Conservation (phyloP, 768 basidiomycete genomes). For the Termitomyces sp. region DNA sequence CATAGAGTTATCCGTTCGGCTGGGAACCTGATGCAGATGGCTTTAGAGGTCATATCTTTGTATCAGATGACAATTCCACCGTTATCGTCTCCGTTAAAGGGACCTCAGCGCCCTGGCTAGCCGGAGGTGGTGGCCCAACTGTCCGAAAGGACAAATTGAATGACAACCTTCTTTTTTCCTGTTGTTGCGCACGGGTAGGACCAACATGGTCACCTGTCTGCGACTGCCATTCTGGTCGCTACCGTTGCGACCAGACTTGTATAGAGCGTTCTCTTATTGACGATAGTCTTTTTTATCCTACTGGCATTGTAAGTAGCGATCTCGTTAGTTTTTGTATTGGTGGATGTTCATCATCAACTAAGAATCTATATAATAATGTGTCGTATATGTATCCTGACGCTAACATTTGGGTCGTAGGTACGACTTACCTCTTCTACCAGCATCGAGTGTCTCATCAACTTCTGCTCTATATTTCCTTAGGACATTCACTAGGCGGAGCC, state of each 20-base stretch:
- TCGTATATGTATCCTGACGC: slow-evolving; percentile 86
- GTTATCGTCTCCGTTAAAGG: slow-evolving; percentile 90
- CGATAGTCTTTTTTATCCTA: slow-evolving; percentile 83
- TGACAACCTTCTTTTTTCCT: slow-evolving; percentile 93
- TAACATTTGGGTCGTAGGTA: slow-evolving; percentile 82
- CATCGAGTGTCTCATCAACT: not conserved
- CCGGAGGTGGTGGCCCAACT: slow-evolving; percentile 73
- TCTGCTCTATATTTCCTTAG: slow-evolving; percentile 9
- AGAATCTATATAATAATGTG: slow-evolving; percentile 90
- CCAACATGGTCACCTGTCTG: slow-evolving; percentile 94
- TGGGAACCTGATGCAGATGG: slow-evolving; percentile 91
- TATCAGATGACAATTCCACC: slow-evolving; percentile 76
- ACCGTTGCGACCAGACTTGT: slow-evolving; percentile 78
- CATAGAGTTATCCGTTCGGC: slow-evolving; percentile 70
- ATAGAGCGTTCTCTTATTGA: slow-evolving; percentile 71
- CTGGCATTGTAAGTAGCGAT: slow-evolving; percentile 62
- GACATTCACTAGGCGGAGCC: slow-evolving; percentile 82
- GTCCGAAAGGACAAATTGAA: slow-evolving; percentile 87
- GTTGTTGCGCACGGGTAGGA: slow-evolving; percentile 94
- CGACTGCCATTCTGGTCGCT: slow-evolving; percentile 70
- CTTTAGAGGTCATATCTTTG: slow-evolving; percentile 88
- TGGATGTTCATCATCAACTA: not conserved
- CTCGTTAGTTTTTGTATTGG: not conserved
- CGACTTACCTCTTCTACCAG: not conserved
- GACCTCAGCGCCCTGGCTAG: slow-evolving; percentile 74